phyloP scores from a whole-genome alignment of 2,329 filamentous ascomycete genomes.

The Colletotrichum endophyticum region DNA sequence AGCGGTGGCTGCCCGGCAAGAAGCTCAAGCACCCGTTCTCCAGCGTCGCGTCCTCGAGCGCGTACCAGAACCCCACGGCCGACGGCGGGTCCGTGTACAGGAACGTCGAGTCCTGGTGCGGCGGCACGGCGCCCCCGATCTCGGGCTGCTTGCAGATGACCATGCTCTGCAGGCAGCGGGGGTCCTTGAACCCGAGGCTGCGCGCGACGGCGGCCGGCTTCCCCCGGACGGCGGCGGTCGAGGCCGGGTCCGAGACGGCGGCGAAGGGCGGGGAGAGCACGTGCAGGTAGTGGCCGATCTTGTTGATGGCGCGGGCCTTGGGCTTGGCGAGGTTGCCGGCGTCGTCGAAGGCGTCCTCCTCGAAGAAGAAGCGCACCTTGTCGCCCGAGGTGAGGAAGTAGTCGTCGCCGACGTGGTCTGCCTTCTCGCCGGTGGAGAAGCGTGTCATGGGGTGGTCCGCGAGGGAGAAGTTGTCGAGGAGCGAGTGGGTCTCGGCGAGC shows the following conservation, averaged over 20 bases:
- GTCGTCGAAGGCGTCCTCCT: constrained; percentile 84
- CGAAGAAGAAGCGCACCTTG: constrained; percentile 96
- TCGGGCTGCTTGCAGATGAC: constrained; percentile 98
- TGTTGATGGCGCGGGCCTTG: constrained; percentile 87
- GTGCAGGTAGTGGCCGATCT: constrained; percentile 83
- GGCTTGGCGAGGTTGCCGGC: constrained; percentile 73
- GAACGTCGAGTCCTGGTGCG: constrained; percentile 93
- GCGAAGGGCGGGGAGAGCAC: constrained; percentile 71
- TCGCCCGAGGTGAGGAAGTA: constrained; percentile 93
- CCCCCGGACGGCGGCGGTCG: constrained; percentile 37
- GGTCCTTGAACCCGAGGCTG: constrained; percentile 76
- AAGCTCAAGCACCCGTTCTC: constrained; percentile 92
- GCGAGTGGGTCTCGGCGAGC: constrained; percentile 73
- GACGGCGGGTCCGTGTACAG: constrained; percentile 87
- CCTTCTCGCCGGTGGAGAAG: constrained; percentile 83
- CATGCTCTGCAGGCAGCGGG: constrained; percentile 89
- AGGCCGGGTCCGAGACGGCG: constrained; percentile 54
- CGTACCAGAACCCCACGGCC: constrained; percentile 97
- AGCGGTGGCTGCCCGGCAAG: constrained; percentile 79
- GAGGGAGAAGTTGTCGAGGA: constrained; percentile 81
- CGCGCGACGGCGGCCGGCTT: constrained; percentile 69
- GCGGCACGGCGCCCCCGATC: constrained; percentile 88
- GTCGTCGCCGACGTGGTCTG: constrained; percentile 85
- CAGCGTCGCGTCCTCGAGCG: constrained; percentile 86
- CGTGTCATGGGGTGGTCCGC: constrained; percentile 88